Conservation (phyloP, 163 green algal species). For the Prototheca cutis region DNA sequence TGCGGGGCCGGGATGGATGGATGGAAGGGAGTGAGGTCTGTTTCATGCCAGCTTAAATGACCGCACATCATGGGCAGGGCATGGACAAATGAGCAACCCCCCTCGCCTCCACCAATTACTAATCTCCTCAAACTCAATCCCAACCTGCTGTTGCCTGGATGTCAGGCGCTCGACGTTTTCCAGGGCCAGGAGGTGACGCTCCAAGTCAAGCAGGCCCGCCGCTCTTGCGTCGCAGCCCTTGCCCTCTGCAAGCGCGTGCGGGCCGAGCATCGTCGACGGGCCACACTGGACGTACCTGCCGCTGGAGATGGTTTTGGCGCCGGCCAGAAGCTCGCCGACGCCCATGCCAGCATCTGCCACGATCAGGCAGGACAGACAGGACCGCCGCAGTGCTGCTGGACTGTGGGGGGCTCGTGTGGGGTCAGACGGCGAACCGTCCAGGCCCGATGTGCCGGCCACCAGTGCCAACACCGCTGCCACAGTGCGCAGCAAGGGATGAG, state of each 20-base stretch:
- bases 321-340: conserved; percentile 86
- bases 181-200: not conserved
- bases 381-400: not conserved
- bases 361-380: conserved; percentile 45
- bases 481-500: not conserved
- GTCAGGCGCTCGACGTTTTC: not conserved
- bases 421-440: conserved; percentile 54
- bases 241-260: not conserved
- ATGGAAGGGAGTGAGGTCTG: too few relatives aligned
- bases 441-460: not conserved
- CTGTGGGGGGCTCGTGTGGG: not conserved
- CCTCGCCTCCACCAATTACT: not conserved
- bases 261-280: not conserved
- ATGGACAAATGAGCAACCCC: not conserved
- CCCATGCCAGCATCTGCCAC: conserved; percentile 87
- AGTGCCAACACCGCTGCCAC: not conserved
- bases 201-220: not conserved
- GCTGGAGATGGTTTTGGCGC: conserved; percentile 3
- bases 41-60: too few relatives aligned
- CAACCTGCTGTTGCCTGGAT: conserved; percentile 2
- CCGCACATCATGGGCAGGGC: not conserved
- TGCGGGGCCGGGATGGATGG: not conserved
- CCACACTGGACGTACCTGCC: not conserved
- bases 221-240: not conserved
- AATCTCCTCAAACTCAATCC: not conserved